Evolutionary conservation across 306 rosid genomes (phyloP).

Genomic region (Spatholobus suberectus): DNA sequence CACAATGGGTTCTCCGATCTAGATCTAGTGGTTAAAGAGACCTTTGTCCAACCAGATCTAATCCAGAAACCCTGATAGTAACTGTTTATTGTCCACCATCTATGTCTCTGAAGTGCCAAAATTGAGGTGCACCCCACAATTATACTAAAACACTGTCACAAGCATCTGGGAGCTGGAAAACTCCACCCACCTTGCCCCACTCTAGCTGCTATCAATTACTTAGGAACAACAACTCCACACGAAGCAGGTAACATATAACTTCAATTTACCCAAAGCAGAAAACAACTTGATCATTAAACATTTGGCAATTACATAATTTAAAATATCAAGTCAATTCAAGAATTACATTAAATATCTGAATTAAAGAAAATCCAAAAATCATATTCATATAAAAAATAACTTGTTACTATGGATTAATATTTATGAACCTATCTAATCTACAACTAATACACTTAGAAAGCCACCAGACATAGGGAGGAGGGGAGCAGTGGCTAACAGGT

Average conservation of each 20-base stretch:
- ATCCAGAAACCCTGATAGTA: not conserved
- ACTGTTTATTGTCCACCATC: not conserved
- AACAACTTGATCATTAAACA: slow-evolving; percentile 9
- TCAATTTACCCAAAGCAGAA: not conserved
- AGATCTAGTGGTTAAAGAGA: not conserved
- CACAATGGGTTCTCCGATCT: not conserved
- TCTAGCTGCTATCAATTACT: not conserved
- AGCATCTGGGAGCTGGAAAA: not conserved
- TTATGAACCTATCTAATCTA: not conserved
- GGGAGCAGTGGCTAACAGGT: not conserved
- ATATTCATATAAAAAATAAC: not conserved
- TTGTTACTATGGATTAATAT: not conserved
- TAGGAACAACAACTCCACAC: not conserved
- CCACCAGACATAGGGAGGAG: not conserved
- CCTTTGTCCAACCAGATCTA: not conserved
- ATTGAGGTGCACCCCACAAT: not conserved
- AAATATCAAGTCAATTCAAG: slow-evolving; percentile 21
- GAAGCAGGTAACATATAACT: slow-evolving; percentile 14
- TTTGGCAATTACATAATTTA: slow-evolving; percentile 5
- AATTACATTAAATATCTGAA: slow-evolving; percentile 17
- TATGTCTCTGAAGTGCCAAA: not conserved
- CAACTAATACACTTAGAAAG: not conserved
- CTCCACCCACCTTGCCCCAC: not conserved
- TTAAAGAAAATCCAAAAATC: not conserved
- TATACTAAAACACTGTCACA: not conserved